A percentile compares a stretch with the other conserved stretches of the same genome.
These are phyloP conservation scores for Fagus crenata DNA, from an alignment of 306 rosid species.

Conservation along the genomic window DNA sequence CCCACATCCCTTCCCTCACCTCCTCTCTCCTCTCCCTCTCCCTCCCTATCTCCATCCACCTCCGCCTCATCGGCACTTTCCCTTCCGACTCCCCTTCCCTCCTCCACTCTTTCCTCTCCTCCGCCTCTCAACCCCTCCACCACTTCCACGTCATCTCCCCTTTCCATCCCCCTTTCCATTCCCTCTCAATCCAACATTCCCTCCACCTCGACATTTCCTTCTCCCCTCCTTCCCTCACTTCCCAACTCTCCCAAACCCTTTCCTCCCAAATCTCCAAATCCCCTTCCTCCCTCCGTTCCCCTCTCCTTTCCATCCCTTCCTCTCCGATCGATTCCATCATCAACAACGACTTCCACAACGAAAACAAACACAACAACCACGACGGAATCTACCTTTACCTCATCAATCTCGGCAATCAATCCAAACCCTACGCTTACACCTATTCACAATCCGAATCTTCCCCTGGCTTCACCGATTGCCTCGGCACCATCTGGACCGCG, in stretches of 20 bases:
- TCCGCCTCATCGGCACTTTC: constrained; percentile 70
- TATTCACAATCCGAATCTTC: constrained; percentile 68
- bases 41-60: constrained; percentile 58
- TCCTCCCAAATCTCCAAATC: constrained; percentile 46
- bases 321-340: constrained; percentile 53
- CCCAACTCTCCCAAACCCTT: constrained; percentile 34
- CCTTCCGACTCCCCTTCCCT: constrained; percentile 56
- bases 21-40: constrained; percentile 58
- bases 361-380: constrained; percentile 49
- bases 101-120: constrained; percentile 66
- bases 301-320: constrained; percentile 52
- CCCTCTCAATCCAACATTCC: constrained; percentile 54
- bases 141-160: constrained; percentile 83
- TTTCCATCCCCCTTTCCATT: constrained; percentile 35
- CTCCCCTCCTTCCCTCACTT: constrained; percentile 48
- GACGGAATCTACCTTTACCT: constrained; percentile 68
- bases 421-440: constrained; percentile 73
- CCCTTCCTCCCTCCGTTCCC: constrained; percentile 57
- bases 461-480: constrained; percentile 62
- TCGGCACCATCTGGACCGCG: constrained; percentile 78
- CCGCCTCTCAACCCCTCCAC: constrained; percentile 60
- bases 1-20: constrained; percentile 42
- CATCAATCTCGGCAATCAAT: constrained; percentile 56
- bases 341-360: constrained; percentile 46
- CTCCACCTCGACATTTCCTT: constrained; percentile 69